Percentiles rank a stretch among this genome's conserved stretches.
Evolutionary conservation across 805 yeast species (phyloP).

Genomic region (Isabelozyma gotoi): DNA sequence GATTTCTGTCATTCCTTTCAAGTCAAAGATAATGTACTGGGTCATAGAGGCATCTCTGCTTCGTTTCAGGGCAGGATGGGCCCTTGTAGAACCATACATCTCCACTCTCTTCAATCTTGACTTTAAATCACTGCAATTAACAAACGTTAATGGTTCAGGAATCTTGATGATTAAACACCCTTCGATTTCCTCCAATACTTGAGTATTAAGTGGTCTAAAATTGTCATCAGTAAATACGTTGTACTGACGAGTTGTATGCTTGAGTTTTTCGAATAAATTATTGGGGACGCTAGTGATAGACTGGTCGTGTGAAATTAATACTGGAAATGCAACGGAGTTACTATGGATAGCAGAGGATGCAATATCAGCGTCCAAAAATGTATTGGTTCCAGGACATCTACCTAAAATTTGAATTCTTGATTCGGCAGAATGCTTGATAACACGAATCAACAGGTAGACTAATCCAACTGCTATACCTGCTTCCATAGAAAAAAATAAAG

Average conservation of each 20-base stretch:
- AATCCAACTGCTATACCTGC: slow-evolving; percentile 89
- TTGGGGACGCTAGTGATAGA: background rate
- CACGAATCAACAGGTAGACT: slow-evolving; percentile 73
- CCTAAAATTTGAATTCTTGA: slow-evolving; percentile 48
- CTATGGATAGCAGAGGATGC: background rate
- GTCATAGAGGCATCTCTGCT: slow-evolving; percentile 38
- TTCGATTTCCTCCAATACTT: slow-evolving; percentile 41
- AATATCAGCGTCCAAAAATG: slow-evolving; percentile 42
- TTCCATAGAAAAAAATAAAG: slow-evolving; percentile 65
- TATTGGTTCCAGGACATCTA: slow-evolving; percentile 39
- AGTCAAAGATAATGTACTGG: slow-evolving; percentile 39
- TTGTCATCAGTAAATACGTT: slow-evolving; percentile 36
- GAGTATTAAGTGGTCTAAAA: slow-evolving; percentile 33
- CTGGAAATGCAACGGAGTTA: background rate
- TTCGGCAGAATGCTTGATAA: slow-evolving; percentile 44
- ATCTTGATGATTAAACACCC: slow-evolving; percentile 43
- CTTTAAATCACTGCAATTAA: slow-evolving; percentile 40
- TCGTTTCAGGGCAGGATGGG: slow-evolving; percentile 42
- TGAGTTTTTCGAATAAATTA: slow-evolving; percentile 3
- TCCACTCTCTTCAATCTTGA: slow-evolving; percentile 40
- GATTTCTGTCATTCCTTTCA: slow-evolving; percentile 41
- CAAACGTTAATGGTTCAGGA: slow-evolving; percentile 45
- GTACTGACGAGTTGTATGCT: slow-evolving; percentile 14
- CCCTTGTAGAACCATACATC: slow-evolving; percentile 41
- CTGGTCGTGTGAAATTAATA: background rate